Base-by-base conservation (phyloP, 805 yeast species). In the Kodamaea restingae region DNA sequence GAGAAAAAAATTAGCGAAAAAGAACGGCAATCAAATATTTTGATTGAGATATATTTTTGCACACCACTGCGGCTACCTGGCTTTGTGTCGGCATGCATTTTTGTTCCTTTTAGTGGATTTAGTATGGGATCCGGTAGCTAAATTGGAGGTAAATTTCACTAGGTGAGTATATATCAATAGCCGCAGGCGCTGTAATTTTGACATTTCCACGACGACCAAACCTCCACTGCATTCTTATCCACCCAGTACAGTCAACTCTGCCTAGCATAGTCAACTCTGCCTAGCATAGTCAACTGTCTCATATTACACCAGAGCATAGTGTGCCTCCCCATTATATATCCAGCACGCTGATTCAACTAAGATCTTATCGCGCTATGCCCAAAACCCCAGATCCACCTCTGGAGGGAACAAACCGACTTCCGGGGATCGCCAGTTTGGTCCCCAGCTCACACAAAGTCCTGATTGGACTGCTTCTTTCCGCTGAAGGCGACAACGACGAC, bases 61-160 rank as follows among this genome's bases (percentile, higher is more conserved):
- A 14, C 28, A 33, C 18, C 36, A 17, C 27, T 33, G 36, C 32
- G 32, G 32, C 32, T 30, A 30, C 32, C 21, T 18, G 21, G 20
- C 12, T 17, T 30, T 30, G 32, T 30, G 32, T 30, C 8, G 11
- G 21, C 21, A 9, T 10, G 8, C 21, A 12, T 7, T 34, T 35
- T 35, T 36, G 25, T 36, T 30, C 35, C 21, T 36, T 36, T 35
- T 36, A 36, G 40, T 36, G 40, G 15, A 21, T 36, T 36, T 36
- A 36, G 40, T 30, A 36, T 36, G 40, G 18, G 40, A 20, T 30
- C 32, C 40, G 22, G 40, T 36, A 36, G 32, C 40, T 36, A 36
- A 36, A 29, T 36, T 36, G 28, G 37, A 17, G 30, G 38, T 27
- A 35, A 35, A 15, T 35, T 35, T 31, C 29, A 35, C 37, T 7